Base-by-base conservation (phyloP, 257 asterid species). In the Rehmannia glutinosa region DNA sequence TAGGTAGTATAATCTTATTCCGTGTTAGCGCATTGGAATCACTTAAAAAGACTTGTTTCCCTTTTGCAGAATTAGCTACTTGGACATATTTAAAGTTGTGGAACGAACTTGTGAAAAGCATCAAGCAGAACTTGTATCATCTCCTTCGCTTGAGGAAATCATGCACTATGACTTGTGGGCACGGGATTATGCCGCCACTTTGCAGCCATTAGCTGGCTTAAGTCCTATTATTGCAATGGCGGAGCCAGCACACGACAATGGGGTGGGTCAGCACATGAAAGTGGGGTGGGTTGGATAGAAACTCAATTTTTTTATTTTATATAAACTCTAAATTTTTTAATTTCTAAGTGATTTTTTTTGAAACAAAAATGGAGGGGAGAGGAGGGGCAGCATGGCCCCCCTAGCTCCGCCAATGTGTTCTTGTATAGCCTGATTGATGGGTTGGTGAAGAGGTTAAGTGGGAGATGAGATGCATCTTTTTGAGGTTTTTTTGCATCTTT, bases 111-210 rank as follows among this genome's bases (percentile, higher is more conserved):
- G 97, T 57, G 80, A 73, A 2, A 88, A 88, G 77, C 99, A 93
- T 53, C 80, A 71, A 45, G 79, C 68, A 5, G 97, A 93, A 27
- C 20, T 93, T 77, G 92, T 85, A n/a, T 4, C 85, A 0, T 73
- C 78, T 1, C 99, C 99, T 15, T 80, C 96, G 0, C 85, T 93
- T 0, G 99, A 93, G 72, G 99, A 93, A 65, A 93, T 93, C 13
- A 66, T 88, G 66, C 96, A 93, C 83, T 93, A 90, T 28, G 99
- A 93, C 74, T 73, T 66, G 89, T 93, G 99, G 99, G 99, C 99
- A 0, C 84, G 99, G 38, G 87, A 86, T 19, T 93, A 83, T 19
- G 97, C 97, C 0, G 84, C 91, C 70, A 76, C 71, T 32, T 62
- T 90, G 83, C 82, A 82, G 77, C 78, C 75, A 0, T 68, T 78